These are phyloP conservation scores for Annulohypoxylon moriforme DNA, from an alignment of 495 filamentous ascomycete species.

Conservation along the genomic window DNA sequence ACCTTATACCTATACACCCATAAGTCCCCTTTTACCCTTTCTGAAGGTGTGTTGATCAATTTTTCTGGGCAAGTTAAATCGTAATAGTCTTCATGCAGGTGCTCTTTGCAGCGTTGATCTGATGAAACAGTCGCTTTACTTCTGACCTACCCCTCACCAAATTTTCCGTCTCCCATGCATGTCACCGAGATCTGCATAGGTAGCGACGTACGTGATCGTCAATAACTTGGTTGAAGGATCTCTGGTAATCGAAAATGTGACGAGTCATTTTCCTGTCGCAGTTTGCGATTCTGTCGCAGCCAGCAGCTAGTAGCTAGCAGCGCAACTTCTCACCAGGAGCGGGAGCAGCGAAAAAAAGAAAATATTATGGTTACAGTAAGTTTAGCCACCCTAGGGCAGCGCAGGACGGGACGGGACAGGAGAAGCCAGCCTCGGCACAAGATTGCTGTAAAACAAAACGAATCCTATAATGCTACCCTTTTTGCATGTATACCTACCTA, in stretches of 20 bases:
- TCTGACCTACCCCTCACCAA: constrained; percentile 10
- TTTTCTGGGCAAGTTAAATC: neutral
- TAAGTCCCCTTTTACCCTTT: neutral
- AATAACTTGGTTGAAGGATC: constrained; percentile 22
- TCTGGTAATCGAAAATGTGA: constrained; percentile 13
- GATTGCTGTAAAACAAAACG: constrained; percentile 27
- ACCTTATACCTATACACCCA: neutral
- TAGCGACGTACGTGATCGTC: constrained; percentile 22
- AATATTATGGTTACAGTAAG: constrained; percentile 33
- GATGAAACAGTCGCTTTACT: constrained; percentile 17
- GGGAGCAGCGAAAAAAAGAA: neutral
- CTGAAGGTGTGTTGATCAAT: neutral
- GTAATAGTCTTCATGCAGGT: constrained; percentile 16
- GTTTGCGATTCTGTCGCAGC: neutral
- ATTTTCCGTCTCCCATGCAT: constrained; percentile 12
- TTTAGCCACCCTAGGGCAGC: neutral
- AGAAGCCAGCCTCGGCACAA: neutral
- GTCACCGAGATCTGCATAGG: constrained; percentile 15
- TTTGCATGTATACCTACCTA: neutral
- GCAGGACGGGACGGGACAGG: too few relatives aligned
- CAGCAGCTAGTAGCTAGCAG: too few relatives aligned
- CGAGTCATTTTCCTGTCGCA: constrained; percentile 11
- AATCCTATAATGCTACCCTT: constrained; percentile 38
- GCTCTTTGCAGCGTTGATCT: constrained; percentile 27
- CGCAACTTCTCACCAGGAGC: constrained; percentile 3